A percentile compares a stretch with the other conserved stretches of the same genome.
phyloP scores from a whole-genome alignment of 805 yeast species.

The Yarrowia sp. region DNA sequence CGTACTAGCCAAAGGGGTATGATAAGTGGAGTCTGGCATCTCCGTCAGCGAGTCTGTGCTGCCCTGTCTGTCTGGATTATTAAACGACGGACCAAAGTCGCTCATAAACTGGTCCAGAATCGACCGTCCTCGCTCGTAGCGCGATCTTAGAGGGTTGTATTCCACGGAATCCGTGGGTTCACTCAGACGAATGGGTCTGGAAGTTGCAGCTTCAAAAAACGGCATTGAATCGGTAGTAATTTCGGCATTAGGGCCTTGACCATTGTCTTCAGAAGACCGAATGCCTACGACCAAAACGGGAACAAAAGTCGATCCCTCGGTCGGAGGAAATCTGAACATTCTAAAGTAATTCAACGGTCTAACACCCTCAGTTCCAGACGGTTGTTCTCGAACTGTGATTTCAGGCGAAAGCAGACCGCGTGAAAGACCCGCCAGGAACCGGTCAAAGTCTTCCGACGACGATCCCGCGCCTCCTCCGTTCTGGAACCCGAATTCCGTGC shows the following conservation, averaged over 20 bases:
- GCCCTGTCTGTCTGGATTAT: conserved; percentile 3
- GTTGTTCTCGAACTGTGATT: conserved; percentile 44
- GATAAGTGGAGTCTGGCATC: conserved; percentile 19
- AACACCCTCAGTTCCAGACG: conserved; percentile 37
- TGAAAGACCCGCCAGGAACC: conserved; percentile 55
- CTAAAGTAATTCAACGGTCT: conserved; percentile 48
- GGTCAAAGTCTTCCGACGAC: conserved; percentile 50
- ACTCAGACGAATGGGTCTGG: conserved; percentile 31
- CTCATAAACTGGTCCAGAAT: conserved; percentile 33
- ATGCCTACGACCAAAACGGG: conserved; percentile 61
- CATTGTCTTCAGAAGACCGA: conserved; percentile 51
- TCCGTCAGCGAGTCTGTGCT: conserved; percentile 23
- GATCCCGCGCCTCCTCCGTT: conserved; percentile 36
- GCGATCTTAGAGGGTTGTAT: conserved; percentile 25
- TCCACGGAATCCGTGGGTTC: conserved; percentile 20
- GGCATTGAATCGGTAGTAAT: conserved; percentile 33
- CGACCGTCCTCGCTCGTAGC: conserved; percentile 31
- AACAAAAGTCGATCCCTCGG: conserved; percentile 49
- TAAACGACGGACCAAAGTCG: conserved; percentile 38
- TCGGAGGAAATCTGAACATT: conserved; percentile 49
- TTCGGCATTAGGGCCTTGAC: conserved; percentile 26
- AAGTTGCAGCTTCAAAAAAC: conserved; percentile 37
- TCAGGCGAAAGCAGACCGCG: conserved; percentile 54
- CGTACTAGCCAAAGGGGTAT: conserved; percentile 15
- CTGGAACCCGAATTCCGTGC: conserved; percentile 40